Conservation (phyloP, 179 eudicot species). For the Drosera spatulata region DNA sequence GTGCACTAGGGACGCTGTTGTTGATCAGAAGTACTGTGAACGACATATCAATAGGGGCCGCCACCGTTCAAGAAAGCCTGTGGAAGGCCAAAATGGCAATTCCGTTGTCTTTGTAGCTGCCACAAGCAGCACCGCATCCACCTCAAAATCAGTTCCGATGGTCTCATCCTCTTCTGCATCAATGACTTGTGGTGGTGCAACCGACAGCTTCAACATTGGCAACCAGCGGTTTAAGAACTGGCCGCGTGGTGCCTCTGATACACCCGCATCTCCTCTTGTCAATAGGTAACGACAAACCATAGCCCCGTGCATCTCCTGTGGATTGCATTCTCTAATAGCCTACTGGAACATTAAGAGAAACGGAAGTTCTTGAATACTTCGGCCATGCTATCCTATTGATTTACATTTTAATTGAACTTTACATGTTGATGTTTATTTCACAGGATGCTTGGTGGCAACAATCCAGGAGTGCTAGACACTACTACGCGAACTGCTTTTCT, state of each 20-base stretch:
- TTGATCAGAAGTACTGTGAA: conserved; percentile 87
- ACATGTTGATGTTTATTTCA: background rate
- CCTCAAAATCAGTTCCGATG: background rate
- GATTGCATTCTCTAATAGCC: background rate
- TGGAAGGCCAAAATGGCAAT: conserved; percentile 69
- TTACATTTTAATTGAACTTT: too few species aligned
- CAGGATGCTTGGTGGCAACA: conserved; percentile 28
- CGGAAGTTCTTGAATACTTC: too few species aligned
- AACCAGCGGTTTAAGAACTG: conserved; percentile 27
- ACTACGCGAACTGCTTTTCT: conserved; percentile 21
- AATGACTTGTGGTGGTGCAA: conserved; percentile 19
- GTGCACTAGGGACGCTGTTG: conserved; percentile 81
- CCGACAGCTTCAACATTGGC: conserved; percentile 27
- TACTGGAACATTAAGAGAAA: too few species aligned
- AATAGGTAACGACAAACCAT: conserved; percentile 29
- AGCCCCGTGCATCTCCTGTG: background rate
- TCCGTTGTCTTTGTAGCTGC: conserved; percentile 29
- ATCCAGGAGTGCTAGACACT: conserved; percentile 16
- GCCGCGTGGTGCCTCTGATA: conserved; percentile 21
- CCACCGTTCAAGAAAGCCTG: conserved; percentile 99
- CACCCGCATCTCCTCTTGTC: conserved; percentile 14
- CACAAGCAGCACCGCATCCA: conserved; percentile 9
- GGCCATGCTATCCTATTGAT: too few species aligned
- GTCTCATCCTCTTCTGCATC: conserved; percentile 20
- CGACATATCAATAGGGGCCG: conserved; percentile 84